phyloP scores from a whole-genome alignment of 2,329 filamentous ascomycete genomes.

The Stemphylium vesicarium region DNA sequence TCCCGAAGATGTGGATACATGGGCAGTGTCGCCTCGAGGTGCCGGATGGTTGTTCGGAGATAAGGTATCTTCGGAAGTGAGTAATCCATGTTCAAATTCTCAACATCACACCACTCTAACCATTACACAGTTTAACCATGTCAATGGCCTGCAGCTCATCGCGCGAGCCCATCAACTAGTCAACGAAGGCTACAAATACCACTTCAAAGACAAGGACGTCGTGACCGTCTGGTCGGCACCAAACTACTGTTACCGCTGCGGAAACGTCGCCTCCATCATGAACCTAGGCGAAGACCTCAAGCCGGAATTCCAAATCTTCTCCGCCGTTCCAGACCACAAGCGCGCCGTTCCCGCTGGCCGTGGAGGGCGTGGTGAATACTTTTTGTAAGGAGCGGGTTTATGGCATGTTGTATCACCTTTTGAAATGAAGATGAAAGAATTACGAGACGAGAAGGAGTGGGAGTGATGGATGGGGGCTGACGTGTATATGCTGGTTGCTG shows the following conservation, averaged over 20 bases:
- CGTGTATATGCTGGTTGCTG: conserved; percentile 12
- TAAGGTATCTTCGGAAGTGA: conserved; percentile 71
- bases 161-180: conserved; percentile 77
- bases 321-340: conserved; percentile 84
- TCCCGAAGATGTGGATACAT: conserved; percentile 72
- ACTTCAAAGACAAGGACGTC: conserved; percentile 94
- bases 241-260: conserved; percentile 66
- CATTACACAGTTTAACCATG: conserved; percentile 68
- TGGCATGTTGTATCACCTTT: no score
- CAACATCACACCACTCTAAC: not conserved
- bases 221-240: conserved; percentile 93
- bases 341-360: conserved; percentile 75
- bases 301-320: conserved; percentile 92
- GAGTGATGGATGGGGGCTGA: not conserved
- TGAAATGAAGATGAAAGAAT: not conserved
- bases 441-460: no score
- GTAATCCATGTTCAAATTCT: conserved; percentile 9
- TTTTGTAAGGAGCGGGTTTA: conserved; percentile 48
- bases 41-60: conserved; percentile 74
- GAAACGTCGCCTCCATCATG: conserved; percentile 81
- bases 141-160: conserved; percentile 74
- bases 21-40: conserved; percentile 72
- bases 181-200: conserved; percentile 85
- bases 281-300: conserved; percentile 91
- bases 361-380: conserved; percentile 58